Evolutionary conservation across 257 asterid genomes (phyloP), one percentile per base, ranked within the genome.

Genomic region (Solanum lycopersicoides): DNA sequence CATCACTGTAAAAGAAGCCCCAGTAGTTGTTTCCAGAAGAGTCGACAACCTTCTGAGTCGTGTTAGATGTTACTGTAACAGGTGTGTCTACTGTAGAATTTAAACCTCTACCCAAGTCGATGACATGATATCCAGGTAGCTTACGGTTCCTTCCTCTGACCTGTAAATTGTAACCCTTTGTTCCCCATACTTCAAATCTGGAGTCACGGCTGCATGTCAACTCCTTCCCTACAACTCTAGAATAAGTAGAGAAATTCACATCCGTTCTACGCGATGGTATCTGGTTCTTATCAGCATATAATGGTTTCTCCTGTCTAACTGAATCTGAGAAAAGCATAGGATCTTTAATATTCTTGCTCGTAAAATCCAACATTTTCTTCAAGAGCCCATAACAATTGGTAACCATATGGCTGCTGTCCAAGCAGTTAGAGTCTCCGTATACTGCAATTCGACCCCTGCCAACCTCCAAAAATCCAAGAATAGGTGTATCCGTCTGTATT

Each of bases 371-470:
- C 88, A 97, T 92, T 86, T 93, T 96, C 91, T 95, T 96, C 90
- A 97, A 93, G 86, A 96, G 99, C 98, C 98, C 96, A 86, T 92
- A 96, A 90, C 99, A 97, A 89, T 97, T 93, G 84, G 99, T 94
- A 85, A 97, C 99, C 99, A 97, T 97, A 89, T 97, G 99, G 94
- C 99, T 97, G 93, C 99, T 95, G 89, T 97, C 99, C 92, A 97
- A 92, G 90, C 99, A 97, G 90, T 97, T 97, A 89, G 99, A 97
- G 87, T 97, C 99, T 82, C 99, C 99, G 44, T 95, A 95, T n/a
- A 95, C 98, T 3, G 95, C 93, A 44, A 97, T 89, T 87, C 99
- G 92, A 80, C 99, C 98, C 47, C 89, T 90, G 60, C 96, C 95
- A 86, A 88, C 89, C 92, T 94, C 98, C 88, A 94, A 56, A 72